These are phyloP conservation scores for Glycyrrhiza uralensis DNA, from an alignment of 306 rosid genomes.

Conservation along the genomic window DNA sequence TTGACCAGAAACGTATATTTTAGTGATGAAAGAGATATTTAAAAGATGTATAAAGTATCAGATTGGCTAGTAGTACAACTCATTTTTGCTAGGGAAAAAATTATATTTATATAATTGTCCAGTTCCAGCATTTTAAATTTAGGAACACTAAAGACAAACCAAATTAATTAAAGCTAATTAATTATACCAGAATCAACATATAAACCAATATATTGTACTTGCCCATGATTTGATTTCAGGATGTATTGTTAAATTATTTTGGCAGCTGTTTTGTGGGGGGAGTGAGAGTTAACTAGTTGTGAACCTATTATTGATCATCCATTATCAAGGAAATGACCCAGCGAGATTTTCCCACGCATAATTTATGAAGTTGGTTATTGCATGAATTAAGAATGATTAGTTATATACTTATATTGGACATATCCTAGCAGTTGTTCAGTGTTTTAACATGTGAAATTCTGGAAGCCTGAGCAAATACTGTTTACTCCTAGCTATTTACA, in stretches of 20 bases:
- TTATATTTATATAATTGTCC: neutral
- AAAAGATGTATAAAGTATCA: neutral
- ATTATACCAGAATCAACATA: slow-evolving; percentile 1
- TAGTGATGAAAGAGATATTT: no score
- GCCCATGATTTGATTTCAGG: neutral
- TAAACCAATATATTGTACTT: neutral
- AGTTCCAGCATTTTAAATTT: slow-evolving; percentile 5
- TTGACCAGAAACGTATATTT: slow-evolving; percentile 7
- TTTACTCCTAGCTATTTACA: no score
- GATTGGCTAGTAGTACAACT: slow-evolving; percentile 24
- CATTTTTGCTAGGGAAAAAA: slow-evolving; percentile 3
- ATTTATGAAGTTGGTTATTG: neutral
- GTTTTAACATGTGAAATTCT: neutral
- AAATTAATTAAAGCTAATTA: neutral
- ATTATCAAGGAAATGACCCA: neutral
- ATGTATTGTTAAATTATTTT: neutral
- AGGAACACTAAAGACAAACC: neutral
- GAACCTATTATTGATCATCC: no score
- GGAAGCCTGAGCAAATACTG: no score
- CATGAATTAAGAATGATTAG: neutral
- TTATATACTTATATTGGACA: neutral
- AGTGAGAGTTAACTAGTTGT: neutral
- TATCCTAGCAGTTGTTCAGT: neutral
- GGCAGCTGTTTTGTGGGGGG: neutral
- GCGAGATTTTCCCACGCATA: neutral